These are phyloP conservation scores for Flaveria sonorensis DNA, from an alignment of 129 eudicot genomes.

Conservation along the genomic window DNA sequence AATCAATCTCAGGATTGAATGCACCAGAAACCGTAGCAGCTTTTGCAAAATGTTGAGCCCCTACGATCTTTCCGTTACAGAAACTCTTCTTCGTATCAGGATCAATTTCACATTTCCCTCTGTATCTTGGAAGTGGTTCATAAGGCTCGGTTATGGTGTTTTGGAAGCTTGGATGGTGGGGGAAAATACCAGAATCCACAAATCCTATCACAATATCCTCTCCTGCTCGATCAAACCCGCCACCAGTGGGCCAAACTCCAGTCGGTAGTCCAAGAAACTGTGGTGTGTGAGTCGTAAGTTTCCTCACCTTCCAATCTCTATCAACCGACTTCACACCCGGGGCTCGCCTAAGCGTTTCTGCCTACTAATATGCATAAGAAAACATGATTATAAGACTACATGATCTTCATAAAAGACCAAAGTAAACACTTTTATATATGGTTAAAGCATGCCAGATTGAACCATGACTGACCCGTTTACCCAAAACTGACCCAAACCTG, in stretches of 20 bases:
- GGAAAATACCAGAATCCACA: constrained; percentile 95
- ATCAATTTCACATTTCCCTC: constrained; percentile 97
- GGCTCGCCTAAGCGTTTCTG: constrained; percentile 79
- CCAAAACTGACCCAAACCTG: neutral
- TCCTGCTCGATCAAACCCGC: constrained; percentile 94
- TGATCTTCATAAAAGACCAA: neutral
- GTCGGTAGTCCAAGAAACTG: constrained; percentile 96
- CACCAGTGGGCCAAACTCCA: constrained; percentile 98
- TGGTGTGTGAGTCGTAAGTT: constrained; percentile 96
- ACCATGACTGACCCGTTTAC: neutral
- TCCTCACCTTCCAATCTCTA: constrained; percentile 89
- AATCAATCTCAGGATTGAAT: constrained; percentile 78
- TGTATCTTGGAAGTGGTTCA: constrained; percentile 82
- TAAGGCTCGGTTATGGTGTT: constrained; percentile 61
- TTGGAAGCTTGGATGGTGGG: constrained; percentile 88
- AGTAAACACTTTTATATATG: neutral
- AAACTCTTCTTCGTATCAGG: constrained; percentile 63
- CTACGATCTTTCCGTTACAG: constrained; percentile 95
- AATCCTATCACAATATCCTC: constrained; percentile 96
- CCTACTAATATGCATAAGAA: constrained; percentile 80
- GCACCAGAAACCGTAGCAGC: constrained; percentile 94
- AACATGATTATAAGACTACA: constrained; percentile 24
- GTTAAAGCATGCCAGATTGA: neutral
- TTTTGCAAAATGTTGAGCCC: constrained; percentile 98
- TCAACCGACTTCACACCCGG: constrained; percentile 92